phyloP scores from a whole-genome alignment of 306 rosid genomes.

The Quercus robur region DNA sequence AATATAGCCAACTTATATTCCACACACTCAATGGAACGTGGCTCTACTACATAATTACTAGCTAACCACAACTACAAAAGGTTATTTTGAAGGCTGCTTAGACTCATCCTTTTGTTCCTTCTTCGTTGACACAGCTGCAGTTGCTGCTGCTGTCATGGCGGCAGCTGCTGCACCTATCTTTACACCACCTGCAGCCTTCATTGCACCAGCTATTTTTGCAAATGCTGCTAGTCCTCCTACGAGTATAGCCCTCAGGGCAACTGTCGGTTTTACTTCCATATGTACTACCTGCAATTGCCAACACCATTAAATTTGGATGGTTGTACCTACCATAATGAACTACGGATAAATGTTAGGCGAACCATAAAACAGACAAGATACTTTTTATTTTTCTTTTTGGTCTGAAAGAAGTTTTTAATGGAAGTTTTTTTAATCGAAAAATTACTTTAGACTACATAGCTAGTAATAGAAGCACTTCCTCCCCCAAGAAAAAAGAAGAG shows the following conservation, averaged over 20 bases:
- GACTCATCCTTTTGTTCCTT: conserved; percentile 52
- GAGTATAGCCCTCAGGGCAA: conserved; percentile 75
- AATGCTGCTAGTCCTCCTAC: conserved; percentile 90
- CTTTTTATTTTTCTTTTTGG: not conserved
- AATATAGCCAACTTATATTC: not conserved
- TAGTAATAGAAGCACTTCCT: not conserved
- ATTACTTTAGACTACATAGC: not conserved
- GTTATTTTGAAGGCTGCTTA: conserved; percentile 36
- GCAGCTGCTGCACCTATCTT: conserved; percentile 82
- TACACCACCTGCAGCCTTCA: conserved; percentile 87
- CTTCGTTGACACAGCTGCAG: conserved; percentile 68
- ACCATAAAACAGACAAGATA: not conserved
- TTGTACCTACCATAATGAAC: not conserved
- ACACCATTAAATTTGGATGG: conserved; percentile 2
- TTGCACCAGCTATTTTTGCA: conserved; percentile 66
- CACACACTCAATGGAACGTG: not conserved
- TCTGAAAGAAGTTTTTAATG: not conserved
- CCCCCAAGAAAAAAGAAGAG: no score
- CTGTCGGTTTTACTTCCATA: conserved; percentile 79
- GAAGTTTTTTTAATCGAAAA: not conserved
- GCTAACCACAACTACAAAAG: not conserved
- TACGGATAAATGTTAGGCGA: not conserved
- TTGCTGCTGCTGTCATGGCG: conserved; percentile 87
- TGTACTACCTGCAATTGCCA: conserved; percentile 28
- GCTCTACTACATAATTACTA: conserved; percentile 14